A percentile compares a stretch with the other conserved stretches of the same genome.
Conservation (phyloP, 202 grass and related monocot genomes). For the Alloteropsis angusta region DNA sequence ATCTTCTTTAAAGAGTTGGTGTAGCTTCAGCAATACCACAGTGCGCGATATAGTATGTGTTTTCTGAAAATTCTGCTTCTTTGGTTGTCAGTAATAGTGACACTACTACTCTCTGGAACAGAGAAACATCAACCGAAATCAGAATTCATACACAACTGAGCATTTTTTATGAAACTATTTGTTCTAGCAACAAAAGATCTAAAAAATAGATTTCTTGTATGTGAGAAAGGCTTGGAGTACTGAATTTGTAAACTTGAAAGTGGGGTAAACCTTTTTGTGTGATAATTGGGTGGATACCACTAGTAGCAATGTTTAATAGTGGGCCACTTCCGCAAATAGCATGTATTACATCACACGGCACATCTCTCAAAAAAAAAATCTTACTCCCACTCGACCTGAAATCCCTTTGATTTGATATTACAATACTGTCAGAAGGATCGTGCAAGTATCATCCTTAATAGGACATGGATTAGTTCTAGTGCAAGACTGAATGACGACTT, state of each 20-base stretch:
- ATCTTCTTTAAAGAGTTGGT: background rate
- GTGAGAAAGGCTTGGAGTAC: background rate
- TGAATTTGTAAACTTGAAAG: conserved; percentile 3
- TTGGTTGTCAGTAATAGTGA: background rate
- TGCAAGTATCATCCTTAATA: background rate
- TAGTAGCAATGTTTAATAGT: conserved; percentile 6
- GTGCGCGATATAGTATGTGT: background rate
- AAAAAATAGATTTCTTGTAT: background rate
- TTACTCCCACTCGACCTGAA: background rate
- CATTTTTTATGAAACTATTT: background rate
- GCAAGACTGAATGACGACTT: background rate
- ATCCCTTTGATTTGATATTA: background rate
- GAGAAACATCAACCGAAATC: background rate
- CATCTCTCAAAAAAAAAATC: background rate
- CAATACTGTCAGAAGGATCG: background rate
- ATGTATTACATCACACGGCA: conserved; percentile 12
- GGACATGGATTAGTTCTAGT: background rate
- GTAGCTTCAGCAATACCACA: background rate
- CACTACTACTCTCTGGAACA: background rate
- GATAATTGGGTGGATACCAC: conserved; percentile 40
- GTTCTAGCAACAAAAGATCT: background rate
- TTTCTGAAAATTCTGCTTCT: background rate
- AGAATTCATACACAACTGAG: background rate
- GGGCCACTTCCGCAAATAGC: conserved; percentile 20
- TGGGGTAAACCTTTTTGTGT: conserved; percentile 16